phyloP scores from a whole-genome alignment of 208 protist species.

The Trypanosoma rangeli region DNA sequence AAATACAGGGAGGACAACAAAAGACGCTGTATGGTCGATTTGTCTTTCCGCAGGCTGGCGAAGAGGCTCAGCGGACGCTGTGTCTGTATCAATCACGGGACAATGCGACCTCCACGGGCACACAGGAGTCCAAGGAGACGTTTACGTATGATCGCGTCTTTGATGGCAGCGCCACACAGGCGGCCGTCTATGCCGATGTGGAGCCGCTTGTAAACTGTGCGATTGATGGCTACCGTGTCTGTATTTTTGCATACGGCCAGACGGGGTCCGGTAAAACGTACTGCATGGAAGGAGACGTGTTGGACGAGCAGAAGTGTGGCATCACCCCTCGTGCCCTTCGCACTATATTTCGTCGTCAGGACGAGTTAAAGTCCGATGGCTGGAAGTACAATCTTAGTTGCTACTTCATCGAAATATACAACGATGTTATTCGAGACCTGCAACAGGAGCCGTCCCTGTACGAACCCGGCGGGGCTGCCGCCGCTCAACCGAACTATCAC shows the following conservation, averaged over 20 bases:
- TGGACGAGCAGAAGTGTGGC: conserved; percentile 42
- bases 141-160: conserved; percentile 43
- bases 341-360: conserved; percentile 69
- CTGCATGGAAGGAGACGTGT: conserved; percentile 84
- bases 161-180: conserved; percentile 37
- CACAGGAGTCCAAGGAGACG: conserved; percentile 25
- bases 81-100: conserved; percentile 27
- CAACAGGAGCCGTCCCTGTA: conserved; percentile 70
- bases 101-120: conserved; percentile 34
- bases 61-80: conserved; percentile 7
- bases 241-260: conserved; percentile 93
- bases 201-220: conserved; percentile 90
- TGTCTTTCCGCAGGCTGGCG: conserved; percentile 33
- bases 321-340: conserved; percentile 84
- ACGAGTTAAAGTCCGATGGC: conserved; percentile 61
- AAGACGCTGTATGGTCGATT: conserved; percentile 31
- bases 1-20: conserved; percentile 1
- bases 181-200: conserved; percentile 85
- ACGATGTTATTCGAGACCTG: conserved; percentile 88
- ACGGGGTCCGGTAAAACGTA: conserved; percentile 92
- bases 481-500: conserved; percentile 49
- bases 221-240: conserved; percentile 90
- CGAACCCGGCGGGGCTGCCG: conserved; percentile 39
- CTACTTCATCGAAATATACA: conserved; percentile 92
- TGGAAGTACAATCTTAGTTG: conserved; percentile 79